Percentiles rank a stretch among this genome's conserved stretches.
phyloP scores from a whole-genome alignment of 257 asterid genomes.

The Ligustrum vulgare region DNA sequence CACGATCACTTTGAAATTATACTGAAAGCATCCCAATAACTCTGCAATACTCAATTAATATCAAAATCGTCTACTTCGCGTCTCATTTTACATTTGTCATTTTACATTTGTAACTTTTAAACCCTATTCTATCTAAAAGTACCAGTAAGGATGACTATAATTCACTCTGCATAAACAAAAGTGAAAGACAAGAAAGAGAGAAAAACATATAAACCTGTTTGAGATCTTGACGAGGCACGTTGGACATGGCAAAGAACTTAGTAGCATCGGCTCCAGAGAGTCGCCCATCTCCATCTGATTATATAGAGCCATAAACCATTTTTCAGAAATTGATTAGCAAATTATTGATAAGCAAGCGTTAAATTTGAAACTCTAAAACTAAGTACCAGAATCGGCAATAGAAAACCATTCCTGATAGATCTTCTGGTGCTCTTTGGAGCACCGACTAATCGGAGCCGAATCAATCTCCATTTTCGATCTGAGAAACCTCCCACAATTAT shows the following conservation, averaged over 20 bases:
- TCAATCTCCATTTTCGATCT: slow-evolving; percentile 67
- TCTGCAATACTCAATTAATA: background rate
- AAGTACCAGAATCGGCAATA: slow-evolving; percentile 74
- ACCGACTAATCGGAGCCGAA: slow-evolving; percentile 71
- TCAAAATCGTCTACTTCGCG: background rate
- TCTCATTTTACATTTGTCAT: background rate
- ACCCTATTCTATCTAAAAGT: background rate
- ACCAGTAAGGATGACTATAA: background rate
- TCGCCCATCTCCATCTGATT: slow-evolving; percentile 89
- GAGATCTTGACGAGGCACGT: slow-evolving; percentile 85
- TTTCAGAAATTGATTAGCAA: background rate
- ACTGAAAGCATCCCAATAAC: background rate
- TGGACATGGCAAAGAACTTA: slow-evolving; percentile 82
- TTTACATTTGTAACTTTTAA: background rate
- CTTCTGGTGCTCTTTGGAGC: slow-evolving; percentile 79
- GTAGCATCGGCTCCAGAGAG: slow-evolving; percentile 80
- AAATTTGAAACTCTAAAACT: background rate
- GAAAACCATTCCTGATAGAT: slow-evolving; percentile 80
- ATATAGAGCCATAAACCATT: background rate
- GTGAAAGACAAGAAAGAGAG: background rate
- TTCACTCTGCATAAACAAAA: background rate
- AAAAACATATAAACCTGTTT: slow-evolving; percentile 49
- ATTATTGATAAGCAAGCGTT: background rate
- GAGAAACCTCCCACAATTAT: background rate
- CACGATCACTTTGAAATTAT: background rate